Conservation (phyloP, 805 yeast species). For the Starmerella vaccinii region DNA sequence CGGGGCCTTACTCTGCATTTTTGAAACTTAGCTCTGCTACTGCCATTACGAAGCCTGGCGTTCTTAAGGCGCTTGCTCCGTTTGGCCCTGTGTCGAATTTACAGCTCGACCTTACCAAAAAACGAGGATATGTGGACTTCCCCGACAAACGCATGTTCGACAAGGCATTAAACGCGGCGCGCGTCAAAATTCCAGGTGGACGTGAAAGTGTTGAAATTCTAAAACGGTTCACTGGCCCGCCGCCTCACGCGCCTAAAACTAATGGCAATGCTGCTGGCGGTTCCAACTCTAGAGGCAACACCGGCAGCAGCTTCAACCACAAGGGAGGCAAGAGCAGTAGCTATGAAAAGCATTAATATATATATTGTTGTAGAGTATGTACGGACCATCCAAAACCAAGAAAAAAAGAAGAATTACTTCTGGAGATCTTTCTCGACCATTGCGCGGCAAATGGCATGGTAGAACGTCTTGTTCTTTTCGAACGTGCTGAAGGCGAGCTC, state of each 20-base stretch:
- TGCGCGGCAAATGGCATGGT: constrained; percentile 77
- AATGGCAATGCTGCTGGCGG: not conserved
- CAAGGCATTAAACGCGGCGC: constrained; percentile 27
- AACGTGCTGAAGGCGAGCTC: constrained; percentile 58
- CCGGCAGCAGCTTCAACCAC: no score
- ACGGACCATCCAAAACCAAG: no score
- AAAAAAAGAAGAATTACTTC: constrained; percentile 17
- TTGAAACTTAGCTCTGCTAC: not conserved
- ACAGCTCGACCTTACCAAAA: constrained; percentile 7
- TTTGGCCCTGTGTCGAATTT: constrained; percentile 18
- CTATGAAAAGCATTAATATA: no score
- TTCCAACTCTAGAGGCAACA: no score
- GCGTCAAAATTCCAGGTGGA: not conserved
- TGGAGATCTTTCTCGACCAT: constrained; percentile 78
- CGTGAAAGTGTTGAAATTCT: not conserved
- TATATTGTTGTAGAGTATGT: no score
- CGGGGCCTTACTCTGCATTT: not conserved
- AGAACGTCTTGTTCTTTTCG: constrained; percentile 44
- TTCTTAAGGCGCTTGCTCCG: not conserved
- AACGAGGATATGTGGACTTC: constrained; percentile 34
- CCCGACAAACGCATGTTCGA: constrained; percentile 27
- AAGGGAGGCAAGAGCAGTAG: no score
- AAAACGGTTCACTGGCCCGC: not conserved
- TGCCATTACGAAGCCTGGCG: not conserved
- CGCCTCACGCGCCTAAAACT: not conserved